Conservation (phyloP, 1,284 basidiomycete genomes). For the Butyriboletus appendiculatus region DNA sequence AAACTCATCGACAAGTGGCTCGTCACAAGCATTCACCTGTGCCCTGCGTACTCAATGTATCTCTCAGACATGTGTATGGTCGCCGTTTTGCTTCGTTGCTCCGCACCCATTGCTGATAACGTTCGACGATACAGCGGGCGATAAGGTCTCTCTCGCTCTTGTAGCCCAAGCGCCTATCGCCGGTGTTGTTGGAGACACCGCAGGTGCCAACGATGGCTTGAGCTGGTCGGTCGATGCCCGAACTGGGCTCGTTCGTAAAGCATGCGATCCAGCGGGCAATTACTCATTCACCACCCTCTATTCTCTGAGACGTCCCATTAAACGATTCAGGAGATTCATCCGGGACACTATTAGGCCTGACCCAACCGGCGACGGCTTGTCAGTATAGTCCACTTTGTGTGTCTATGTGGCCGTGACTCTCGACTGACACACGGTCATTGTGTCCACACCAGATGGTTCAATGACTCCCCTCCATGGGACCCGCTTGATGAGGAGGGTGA, state of each 20-base stretch:
- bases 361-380: constrained; percentile 23
- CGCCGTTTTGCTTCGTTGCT: neutral
- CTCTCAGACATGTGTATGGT: constrained; percentile 29
- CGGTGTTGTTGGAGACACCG: neutral
- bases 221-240: constrained; percentile 18
- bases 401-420: neutral
- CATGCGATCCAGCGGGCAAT: constrained; percentile 4
- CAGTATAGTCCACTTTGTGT: constrained; percentile 3
- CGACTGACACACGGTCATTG: neutral
- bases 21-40: constrained; percentile 22
- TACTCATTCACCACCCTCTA: constrained; percentile 25
- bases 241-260: constrained; percentile 22
- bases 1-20: constrained; percentile 19
- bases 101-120: neutral
- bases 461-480: constrained; percentile 25
- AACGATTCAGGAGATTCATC: constrained; percentile 18
- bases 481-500: constrained; percentile 31
- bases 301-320: constrained; percentile 20
- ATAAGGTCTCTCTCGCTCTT: constrained; percentile 20
- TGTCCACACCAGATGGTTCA: constrained; percentile 21
- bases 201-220: neutral
- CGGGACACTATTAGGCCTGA: constrained; percentile 14
- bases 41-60: constrained; percentile 27
- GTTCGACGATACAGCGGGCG: constrained; percentile 8
- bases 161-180: neutral